Conservation (phyloP, 805 yeast genomes). For the Citeromyces nyonsensis region DNA sequence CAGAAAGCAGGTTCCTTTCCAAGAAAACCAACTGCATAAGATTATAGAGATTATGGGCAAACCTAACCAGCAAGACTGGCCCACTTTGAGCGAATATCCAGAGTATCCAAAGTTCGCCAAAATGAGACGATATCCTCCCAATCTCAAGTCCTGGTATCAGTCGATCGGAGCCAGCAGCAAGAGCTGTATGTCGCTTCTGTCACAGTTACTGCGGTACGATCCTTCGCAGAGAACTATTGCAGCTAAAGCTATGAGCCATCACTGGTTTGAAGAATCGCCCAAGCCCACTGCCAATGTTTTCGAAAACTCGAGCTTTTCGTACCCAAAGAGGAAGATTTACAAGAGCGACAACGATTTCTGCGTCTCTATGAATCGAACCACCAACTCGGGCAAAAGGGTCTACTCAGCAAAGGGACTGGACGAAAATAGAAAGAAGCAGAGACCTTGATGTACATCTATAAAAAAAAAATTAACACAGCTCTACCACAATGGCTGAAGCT, state of each 20-base stretch:
- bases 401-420: constrained; percentile 1
- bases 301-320: constrained; percentile 54
- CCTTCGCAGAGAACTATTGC: constrained; percentile 75
- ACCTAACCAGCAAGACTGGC: constrained; percentile 72
- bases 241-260: constrained; percentile 56
- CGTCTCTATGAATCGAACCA: constrained; percentile 4
- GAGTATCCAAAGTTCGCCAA: constrained; percentile 56
- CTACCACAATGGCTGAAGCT: constrained; percentile 85
- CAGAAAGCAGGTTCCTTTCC: constrained; percentile 91
- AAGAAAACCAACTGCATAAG: constrained; percentile 79
- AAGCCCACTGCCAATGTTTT: constrained; percentile 65
- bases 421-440: neutral
- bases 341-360: constrained; percentile 72
- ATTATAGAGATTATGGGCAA: constrained; percentile 90
- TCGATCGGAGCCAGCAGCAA: constrained; percentile 64
- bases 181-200: constrained; percentile 49
- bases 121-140: constrained; percentile 47
- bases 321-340: constrained; percentile 79
- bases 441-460: neutral
- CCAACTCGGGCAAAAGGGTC: neutral
- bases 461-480: neutral
- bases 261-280: constrained; percentile 62
- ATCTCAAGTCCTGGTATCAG: constrained; percentile 75
- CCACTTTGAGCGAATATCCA: constrained; percentile 64
- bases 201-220: constrained; percentile 62